Evolutionary conservation across 192 early-diverging fungal species (phyloP).

Genomic region (Backusella tuberculispora): DNA sequence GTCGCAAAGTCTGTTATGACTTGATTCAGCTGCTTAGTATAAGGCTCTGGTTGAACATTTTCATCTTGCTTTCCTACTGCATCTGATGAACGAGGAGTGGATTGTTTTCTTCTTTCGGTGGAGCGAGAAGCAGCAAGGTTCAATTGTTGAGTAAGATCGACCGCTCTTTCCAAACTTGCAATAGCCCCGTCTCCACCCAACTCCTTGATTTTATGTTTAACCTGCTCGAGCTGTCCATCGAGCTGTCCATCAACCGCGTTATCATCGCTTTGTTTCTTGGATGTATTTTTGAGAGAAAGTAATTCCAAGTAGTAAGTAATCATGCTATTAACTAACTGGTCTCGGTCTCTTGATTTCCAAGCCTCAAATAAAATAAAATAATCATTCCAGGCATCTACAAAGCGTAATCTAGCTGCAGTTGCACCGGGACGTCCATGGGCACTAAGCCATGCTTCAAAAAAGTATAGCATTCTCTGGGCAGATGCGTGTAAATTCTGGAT

Average conservation of each 20-base stretch:
- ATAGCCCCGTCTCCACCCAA: slow-evolving; percentile 20
- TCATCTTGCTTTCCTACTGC: neutral
- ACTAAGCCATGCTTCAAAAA: slow-evolving; percentile 44
- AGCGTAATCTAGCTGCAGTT: slow-evolving; percentile 30
- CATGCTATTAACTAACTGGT: slow-evolving; percentile 63
- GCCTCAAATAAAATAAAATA: slow-evolving; percentile 69
- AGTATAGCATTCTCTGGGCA: slow-evolving; percentile 39
- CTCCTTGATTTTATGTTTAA: slow-evolving; percentile 24
- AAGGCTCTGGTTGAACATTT: neutral
- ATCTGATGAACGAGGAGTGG: slow-evolving; percentile 10
- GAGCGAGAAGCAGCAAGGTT: slow-evolving; percentile 16
- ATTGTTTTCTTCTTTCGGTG: slow-evolving; percentile 9
- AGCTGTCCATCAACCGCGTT: slow-evolving; percentile 34
- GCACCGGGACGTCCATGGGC: slow-evolving; percentile 21
- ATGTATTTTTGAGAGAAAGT: slow-evolving; percentile 63
- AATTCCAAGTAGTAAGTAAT: slow-evolving; percentile 72
- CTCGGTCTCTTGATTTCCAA: slow-evolving; percentile 73
- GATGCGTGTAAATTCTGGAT: slow-evolving; percentile 39
- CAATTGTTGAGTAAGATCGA: slow-evolving; percentile 2
- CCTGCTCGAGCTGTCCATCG: slow-evolving; percentile 25
- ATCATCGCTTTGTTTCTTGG: slow-evolving; percentile 55
- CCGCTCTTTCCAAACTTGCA: neutral
- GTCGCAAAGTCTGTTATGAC: slow-evolving; percentile 47
- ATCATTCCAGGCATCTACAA: slow-evolving; percentile 58
- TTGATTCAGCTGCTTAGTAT: slow-evolving; percentile 41